A percentile compares a stretch with the other conserved stretches of the same genome.
These are phyloP conservation scores for Globisporangium orthogonon DNA, from an alignment of 352 stramenopile genomes.

Conservation along the genomic window DNA sequence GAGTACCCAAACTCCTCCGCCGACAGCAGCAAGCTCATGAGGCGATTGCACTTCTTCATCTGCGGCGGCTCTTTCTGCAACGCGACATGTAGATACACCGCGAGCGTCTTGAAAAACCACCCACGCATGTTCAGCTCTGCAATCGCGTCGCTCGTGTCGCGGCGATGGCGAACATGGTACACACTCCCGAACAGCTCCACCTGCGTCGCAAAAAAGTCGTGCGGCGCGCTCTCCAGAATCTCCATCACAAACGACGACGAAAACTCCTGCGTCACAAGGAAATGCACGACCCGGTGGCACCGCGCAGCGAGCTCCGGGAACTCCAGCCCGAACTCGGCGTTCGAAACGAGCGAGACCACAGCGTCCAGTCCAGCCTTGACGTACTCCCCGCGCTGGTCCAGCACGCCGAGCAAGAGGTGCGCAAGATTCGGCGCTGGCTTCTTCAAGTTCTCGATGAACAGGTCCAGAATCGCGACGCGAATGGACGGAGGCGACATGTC, in stretches of 20 bases:
- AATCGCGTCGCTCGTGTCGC: slow-evolving; percentile 27
- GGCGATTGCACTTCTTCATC: slow-evolving; percentile 60
- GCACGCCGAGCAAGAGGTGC: slow-evolving; percentile 60
- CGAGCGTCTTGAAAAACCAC: slow-evolving; percentile 79
- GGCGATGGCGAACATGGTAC: slow-evolving; percentile 35
- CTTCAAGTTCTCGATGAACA: slow-evolving; percentile 71
- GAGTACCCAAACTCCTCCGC: slow-evolving; percentile 22
- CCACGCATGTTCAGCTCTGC: slow-evolving; percentile 71
- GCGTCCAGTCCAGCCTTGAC: slow-evolving; percentile 60
- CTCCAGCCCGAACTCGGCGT: slow-evolving; percentile 56
- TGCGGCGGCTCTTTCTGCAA: slow-evolving; percentile 63
- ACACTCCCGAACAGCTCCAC: slow-evolving; percentile 51
- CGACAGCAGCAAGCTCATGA: slow-evolving; percentile 52
- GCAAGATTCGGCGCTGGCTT: slow-evolving; percentile 73
- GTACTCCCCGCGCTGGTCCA: slow-evolving; percentile 33
- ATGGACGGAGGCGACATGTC: slow-evolving; percentile 39
- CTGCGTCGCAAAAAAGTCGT: slow-evolving; percentile 64
- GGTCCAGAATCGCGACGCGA: slow-evolving; percentile 58
- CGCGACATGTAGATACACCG: slow-evolving; percentile 69
- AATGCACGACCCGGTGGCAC: slow-evolving; percentile 64
- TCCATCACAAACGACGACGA: slow-evolving; percentile 42
- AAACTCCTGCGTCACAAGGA: slow-evolving; percentile 60
- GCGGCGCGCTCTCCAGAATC: slow-evolving; percentile 53
- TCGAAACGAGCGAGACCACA: slow-evolving; percentile 69
- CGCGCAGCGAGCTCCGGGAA: slow-evolving; percentile 53